Evolutionary conservation across 2,329 filamentous ascomycete species (phyloP).

Genomic region (Zasmidium cellare): DNA sequence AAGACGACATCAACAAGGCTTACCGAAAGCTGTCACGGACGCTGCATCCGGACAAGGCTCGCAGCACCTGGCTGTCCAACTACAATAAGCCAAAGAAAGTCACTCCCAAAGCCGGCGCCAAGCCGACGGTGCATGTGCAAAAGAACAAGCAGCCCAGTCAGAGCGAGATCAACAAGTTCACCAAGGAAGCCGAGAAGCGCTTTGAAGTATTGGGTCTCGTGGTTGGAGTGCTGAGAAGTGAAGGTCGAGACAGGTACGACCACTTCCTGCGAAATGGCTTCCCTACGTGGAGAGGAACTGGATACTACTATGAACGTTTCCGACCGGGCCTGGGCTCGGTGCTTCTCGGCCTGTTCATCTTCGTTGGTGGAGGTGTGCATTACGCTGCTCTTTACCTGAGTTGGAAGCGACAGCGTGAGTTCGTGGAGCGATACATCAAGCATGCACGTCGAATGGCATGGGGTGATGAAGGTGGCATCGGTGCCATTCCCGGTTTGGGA

Average conservation of each 20-base stretch:
- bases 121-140: constrained; percentile 63
- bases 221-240: constrained; percentile 78
- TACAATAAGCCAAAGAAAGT: constrained; percentile 56
- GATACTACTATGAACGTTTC: constrained; percentile 96
- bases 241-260: constrained; percentile 83
- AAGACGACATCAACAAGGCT: constrained; percentile 89
- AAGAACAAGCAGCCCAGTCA: constrained; percentile 71
- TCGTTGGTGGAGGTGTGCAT: constrained; percentile 81
- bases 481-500: constrained; percentile 67
- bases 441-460: constrained; percentile 86
- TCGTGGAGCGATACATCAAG: constrained; percentile 86
- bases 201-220: constrained; percentile 85
- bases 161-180: constrained; percentile 72
- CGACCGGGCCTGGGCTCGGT: constrained; percentile 87
- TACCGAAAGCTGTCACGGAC: constrained; percentile 83
- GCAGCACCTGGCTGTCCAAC: constrained; percentile 74
- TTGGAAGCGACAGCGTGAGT: constrained; percentile 88
- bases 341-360: constrained; percentile 75
- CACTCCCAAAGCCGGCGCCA: constrained; percentile 43
- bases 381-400: constrained; percentile 82
- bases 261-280: constrained; percentile 93
- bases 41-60: constrained; percentile 94
- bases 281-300: constrained; percentile 93
- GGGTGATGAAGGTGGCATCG: constrained; percentile 73
- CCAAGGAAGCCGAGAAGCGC: constrained; percentile 78